Percentiles rank a stretch among this genome's conserved stretches.
phyloP scores from a whole-genome alignment of 1,284 basidiomycete genomes.

The Hortiboletus rubellus region DNA sequence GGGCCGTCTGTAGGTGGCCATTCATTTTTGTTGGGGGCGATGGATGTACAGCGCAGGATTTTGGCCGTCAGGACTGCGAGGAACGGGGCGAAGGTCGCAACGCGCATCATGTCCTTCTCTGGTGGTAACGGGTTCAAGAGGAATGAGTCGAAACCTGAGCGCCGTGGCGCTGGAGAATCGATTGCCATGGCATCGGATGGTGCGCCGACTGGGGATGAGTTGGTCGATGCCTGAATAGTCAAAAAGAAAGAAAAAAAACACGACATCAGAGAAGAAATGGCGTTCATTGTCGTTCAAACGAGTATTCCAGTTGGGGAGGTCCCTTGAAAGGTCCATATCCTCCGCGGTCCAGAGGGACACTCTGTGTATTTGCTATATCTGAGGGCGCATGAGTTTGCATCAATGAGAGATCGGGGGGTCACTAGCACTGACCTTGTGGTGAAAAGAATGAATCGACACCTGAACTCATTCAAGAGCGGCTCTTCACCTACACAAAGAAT shows the following conservation, averaged over 20 bases:
- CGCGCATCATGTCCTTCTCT: slow-evolving; percentile 31
- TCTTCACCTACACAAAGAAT: slow-evolving; percentile 57
- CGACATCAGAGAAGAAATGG: slow-evolving; percentile 95
- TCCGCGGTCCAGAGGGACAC: slow-evolving; percentile 98
- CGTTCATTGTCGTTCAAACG: slow-evolving; percentile 92
- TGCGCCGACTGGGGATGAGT: slow-evolving; percentile 1
- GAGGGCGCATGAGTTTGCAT: background rate
- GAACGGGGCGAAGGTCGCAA: slow-evolving; percentile 11
- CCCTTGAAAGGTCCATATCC: slow-evolving; percentile 96
- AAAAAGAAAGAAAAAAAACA: slow-evolving; percentile 87
- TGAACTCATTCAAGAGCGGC: slow-evolving; percentile 80
- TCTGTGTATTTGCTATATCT: slow-evolving; percentile 98
- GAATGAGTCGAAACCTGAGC: slow-evolving; percentile 52
- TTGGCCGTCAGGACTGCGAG: no score
- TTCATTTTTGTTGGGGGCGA: slow-evolving; percentile 7
- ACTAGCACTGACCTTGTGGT: slow-evolving; percentile 67
- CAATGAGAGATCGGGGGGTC: background rate
- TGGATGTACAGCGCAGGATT: no score
- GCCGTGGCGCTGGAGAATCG: slow-evolving; percentile 29
- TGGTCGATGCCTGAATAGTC: background rate
- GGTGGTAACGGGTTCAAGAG: slow-evolving; percentile 57
- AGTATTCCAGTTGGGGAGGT: slow-evolving; percentile 91
- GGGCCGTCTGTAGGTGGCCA: background rate
- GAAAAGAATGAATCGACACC: slow-evolving; percentile 86
- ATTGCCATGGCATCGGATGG: slow-evolving; percentile 37